Base-by-base conservation (phyloP, 2,329 filamentous ascomycete genomes). In the Sarocladium kiliense region DNA sequence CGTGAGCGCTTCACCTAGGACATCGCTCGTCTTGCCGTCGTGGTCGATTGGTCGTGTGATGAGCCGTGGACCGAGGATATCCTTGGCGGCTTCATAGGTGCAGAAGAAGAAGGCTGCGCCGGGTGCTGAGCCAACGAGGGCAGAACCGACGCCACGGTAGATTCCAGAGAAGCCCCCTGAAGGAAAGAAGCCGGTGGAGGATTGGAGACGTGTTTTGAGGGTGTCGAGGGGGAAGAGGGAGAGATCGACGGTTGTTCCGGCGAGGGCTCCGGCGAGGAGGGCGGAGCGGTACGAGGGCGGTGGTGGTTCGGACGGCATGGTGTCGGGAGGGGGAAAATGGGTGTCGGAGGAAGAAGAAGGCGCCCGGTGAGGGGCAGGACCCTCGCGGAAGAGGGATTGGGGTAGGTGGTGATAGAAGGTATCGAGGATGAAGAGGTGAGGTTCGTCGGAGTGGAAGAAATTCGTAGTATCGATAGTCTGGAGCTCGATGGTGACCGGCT, bases 191-290 rank as follows among this genome's bases (percentile, higher is more conserved):
- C 87, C 85, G 56, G 79, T 70, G 49, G 82, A 82, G 60, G 91
- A 91, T 76, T 99, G 94, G 6, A 99, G 89, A 16, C 94, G 91
- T 42, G 95, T 99, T 76, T 99, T 99, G 68, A 99, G 86, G 0
- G 94, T 99, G 81, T 99, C 95, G 78, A 99, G 91, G 1, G 94
- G 94, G 77, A 89, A 99, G 68, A 99, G 89, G 55, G 91, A 91
- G 66, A 96, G 86, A 81, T 99, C 94, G 72, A 97, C 94, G 14
- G 92, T 96, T 49, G 94, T 94, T 68, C 94, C 94, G 62, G 94
- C 94, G 62, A 97, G 77, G 66, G 86, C 94, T 71, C 94, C 94
- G 63, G 94, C 91, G 78, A 86, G 70, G 64, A 87, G 82, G 65
- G 84, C 81, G 25, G 80, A 78, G 54, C 78, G 77, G 75, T 84